A percentile compares a stretch with the other conserved stretches of the same genome.
Evolutionary conservation across 2,329 filamentous ascomycete species (phyloP).

Genomic region (Sclerotinia subarctica): DNA sequence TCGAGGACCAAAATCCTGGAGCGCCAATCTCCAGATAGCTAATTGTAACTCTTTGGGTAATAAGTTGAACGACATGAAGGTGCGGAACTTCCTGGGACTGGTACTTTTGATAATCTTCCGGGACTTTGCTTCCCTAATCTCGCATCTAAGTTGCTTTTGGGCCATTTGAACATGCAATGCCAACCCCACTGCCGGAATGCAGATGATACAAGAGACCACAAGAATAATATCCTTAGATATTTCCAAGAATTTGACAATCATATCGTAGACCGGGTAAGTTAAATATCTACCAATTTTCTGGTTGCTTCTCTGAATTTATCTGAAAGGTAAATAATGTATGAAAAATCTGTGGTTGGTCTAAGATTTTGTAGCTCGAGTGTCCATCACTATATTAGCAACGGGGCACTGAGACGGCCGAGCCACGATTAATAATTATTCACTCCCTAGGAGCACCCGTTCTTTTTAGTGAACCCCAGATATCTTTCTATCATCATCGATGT

Average conservation of each 20-base stretch:
- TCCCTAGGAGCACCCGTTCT: too few relatives aligned
- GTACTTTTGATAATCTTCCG: background rate
- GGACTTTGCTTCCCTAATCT: background rate
- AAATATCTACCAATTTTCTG: background rate
- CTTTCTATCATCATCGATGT: background rate
- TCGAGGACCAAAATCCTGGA: background rate
- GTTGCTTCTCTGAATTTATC: background rate
- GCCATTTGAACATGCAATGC: background rate
- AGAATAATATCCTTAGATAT: background rate
- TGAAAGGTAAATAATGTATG: background rate
- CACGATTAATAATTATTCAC: background rate
- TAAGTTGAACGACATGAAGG: background rate
- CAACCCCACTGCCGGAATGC: fast-evolving
- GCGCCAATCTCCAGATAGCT: background rate
- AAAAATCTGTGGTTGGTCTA: too few relatives aligned
- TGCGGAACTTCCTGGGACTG: background rate
- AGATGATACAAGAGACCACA: background rate
- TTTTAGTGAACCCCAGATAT: background rate
- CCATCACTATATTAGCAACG: too few relatives aligned
- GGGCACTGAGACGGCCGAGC: background rate
- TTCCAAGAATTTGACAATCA: background rate
- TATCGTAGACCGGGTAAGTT: background rate
- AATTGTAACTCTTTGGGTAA: background rate
- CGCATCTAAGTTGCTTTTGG: background rate
- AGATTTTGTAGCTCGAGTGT: background rate